Evolutionary conservation across 1,284 basidiomycete genomes (phyloP).

Genomic region (Bondarzewia mesenterica): DNA sequence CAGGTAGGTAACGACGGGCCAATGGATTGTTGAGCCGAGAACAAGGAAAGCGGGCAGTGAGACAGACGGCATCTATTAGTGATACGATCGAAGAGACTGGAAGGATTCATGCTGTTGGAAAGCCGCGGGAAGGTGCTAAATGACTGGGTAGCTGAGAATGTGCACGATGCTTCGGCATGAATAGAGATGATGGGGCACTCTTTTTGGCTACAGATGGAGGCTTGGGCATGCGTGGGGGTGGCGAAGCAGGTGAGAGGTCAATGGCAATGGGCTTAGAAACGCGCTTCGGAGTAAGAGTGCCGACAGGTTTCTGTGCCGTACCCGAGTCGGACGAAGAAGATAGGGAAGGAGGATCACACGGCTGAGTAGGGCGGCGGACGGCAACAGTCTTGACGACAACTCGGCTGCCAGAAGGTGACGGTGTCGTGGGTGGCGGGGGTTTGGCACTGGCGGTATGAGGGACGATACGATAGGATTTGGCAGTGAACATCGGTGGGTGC

Average conservation of each 20-base stretch:
- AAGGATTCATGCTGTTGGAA: no score
- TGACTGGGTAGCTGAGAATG: conserved; percentile 48
- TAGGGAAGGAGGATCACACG: conserved; percentile 9
- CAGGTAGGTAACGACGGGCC: no score
- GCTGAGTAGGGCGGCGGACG: conserved; percentile 12
- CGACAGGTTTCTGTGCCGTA: neutral
- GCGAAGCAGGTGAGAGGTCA: neutral
- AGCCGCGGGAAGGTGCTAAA: neutral
- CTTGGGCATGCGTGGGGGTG: neutral
- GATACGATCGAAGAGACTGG: no score
- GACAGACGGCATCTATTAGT: no score
- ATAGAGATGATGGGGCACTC: conserved; percentile 57
- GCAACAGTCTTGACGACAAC: conserved; percentile 23
- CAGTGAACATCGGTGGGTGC: conserved; percentile 39
- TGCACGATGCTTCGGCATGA: conserved; percentile 68
- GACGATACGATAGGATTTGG: conserved; percentile 34
- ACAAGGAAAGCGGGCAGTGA: no score
- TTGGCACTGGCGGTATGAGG: conserved; percentile 28
- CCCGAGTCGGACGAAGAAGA: neutral
- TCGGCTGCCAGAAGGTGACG: conserved; percentile 18
- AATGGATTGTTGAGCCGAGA: no score
- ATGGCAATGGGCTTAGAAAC: no score
- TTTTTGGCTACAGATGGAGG: conserved; percentile 31
- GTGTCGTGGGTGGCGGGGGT: conserved; percentile 23
- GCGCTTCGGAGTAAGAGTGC: neutral